These are phyloP conservation scores for Paramarasmius palmivorus DNA, from an alignment of 1,284 basidiomycete genomes.

Conservation along the genomic window DNA sequence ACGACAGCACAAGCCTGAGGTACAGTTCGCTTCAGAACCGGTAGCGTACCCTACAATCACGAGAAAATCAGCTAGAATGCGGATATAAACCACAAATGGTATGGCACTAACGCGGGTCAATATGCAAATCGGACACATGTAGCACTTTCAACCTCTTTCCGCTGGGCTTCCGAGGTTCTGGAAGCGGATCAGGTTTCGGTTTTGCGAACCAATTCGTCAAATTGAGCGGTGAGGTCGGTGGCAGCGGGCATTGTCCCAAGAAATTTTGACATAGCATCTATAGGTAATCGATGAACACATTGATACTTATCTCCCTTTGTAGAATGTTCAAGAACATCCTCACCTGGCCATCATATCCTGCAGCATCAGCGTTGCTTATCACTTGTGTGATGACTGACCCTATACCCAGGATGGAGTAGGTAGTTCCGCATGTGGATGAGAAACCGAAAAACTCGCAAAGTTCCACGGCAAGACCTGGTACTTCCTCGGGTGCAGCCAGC, in stretches of 20 bases:
- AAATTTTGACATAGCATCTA: constrained; percentile 60
- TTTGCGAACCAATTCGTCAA: constrained; percentile 59
- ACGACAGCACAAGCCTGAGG: constrained; percentile 73
- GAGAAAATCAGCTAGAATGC: neutral
- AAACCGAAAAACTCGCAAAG: constrained; percentile 65
- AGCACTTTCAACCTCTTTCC: constrained; percentile 72
- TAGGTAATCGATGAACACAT: neutral
- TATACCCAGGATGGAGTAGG: constrained; percentile 46
- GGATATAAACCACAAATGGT: neutral
- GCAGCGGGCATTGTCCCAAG: constrained; percentile 48
- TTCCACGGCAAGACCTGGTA: constrained; percentile 55
- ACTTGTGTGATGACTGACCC: constrained; percentile 70
- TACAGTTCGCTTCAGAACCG: constrained; percentile 75
- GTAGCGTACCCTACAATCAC: constrained; percentile 60
- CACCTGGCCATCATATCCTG: constrained; percentile 71
- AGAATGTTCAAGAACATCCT: constrained; percentile 7
- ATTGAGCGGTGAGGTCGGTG: constrained; percentile 53
- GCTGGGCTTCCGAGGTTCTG: constrained; percentile 51
- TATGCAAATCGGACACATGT: constrained; percentile 78
- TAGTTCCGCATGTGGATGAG: constrained; percentile 50
- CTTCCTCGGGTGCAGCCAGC: constrained; percentile 62
- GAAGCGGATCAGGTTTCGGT: constrained; percentile 70
- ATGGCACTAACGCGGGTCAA: constrained; percentile 61
- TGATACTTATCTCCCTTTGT: too few species aligned
- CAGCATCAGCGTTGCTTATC: constrained; percentile 62